Evolutionary conservation across 345 rosid species (phyloP).

Genomic region (Microthlaspi erraticum): DNA sequence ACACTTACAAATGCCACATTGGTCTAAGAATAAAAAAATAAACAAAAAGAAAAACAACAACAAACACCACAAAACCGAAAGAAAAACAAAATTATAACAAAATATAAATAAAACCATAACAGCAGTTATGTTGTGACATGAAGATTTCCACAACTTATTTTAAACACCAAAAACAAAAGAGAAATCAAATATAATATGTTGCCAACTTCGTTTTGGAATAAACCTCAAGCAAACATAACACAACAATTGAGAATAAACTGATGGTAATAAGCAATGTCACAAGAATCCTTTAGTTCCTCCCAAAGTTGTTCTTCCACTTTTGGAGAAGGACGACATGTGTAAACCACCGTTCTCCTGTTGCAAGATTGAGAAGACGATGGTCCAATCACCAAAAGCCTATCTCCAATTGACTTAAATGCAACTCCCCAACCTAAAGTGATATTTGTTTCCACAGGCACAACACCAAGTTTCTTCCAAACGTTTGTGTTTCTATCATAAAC

Average conservation of each 20-base stretch:
- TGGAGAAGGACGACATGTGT: conserved; percentile 68
- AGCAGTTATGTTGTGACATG: too few relatives aligned
- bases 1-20: too few relatives aligned
- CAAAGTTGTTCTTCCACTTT: too few relatives aligned
- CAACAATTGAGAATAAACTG: conserved; percentile 6
- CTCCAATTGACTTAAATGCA: conserved; percentile 40
- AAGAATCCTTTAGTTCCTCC: neutral
- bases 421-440: conserved; percentile 78
- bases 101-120: too few relatives aligned
- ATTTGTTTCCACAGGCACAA: too few relatives aligned
- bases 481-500: too few relatives aligned
- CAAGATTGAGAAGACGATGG: conserved; percentile 44
- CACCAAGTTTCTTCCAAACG: too few relatives aligned
- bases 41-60: too few relatives aligned
- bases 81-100: too few relatives aligned
- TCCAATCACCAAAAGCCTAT: conserved; percentile 72
- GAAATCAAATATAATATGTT: neutral
- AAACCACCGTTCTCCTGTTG: conserved; percentile 51
- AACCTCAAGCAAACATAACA: conserved; percentile 27
- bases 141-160: too few relatives aligned
- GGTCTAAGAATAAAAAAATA: too few relatives aligned
- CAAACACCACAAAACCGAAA: too few relatives aligned
- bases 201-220: neutral
- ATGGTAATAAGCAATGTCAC: neutral
- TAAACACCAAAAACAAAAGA: neutral